Base-by-base conservation (phyloP, 108 stramenopile genomes). In the Nitzschia sp. region DNA sequence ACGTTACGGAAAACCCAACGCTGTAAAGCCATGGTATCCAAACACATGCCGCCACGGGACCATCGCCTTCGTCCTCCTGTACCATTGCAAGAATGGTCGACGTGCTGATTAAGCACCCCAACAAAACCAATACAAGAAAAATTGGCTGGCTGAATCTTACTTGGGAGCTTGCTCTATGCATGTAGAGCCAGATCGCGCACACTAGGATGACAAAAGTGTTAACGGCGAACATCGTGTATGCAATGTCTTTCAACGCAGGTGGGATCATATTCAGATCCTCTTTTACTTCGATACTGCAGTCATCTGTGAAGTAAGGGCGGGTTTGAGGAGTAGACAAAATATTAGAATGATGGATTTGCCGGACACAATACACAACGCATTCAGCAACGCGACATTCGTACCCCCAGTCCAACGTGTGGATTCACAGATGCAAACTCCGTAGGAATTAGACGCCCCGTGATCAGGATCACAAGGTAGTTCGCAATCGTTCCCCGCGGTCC, bases 1-100 rank as follows among this genome's bases (percentile, higher is more conserved):
- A 74, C 9, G 60, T 73, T 19, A 74, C 68, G 1, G 27, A 62
- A 54, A 78, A 78, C 15, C 78, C 78, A 13, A 75, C 60, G 3
- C 47, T 51, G 30, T 74, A 63, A 1, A 74, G 28, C 70, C 70
- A 79, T 42, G 78, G 78, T 1, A 57, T 54, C 17, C 58, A 55
- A 64, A 75, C 70, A 15, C 78, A 78, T 34, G 77, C 57, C 46
- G 65, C 27, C 25, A 48, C 69, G 6, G 54, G 45, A 11, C 45
- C 66, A 15, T 36, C 54, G 29, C 1, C 21, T 6, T 42, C 38
- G 38, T 42, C 38, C 28, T 67, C 26, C 28, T 21, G 53, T 36
- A 29, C 53, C 51, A 67, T 36, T 1, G 49, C 66, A 35, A 67
- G 1, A 11, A 67, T 67, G 24, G 66, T 67, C 19, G 23, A 55